phyloP scores from a whole-genome alignment of 331 rosid genomes.

The Stylosanthes scabra region DNA sequence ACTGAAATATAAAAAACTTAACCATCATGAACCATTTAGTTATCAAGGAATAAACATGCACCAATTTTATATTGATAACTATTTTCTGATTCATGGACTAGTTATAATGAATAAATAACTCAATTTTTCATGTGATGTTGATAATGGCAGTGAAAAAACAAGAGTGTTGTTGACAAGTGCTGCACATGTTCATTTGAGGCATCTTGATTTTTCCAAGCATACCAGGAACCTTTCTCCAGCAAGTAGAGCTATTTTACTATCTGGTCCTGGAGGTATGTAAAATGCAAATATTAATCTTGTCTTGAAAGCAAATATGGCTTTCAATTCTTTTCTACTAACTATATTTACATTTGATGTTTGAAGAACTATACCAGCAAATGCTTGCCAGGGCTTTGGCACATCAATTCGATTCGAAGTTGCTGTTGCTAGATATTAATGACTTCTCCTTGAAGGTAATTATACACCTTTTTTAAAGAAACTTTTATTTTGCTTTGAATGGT shows the following conservation, averaged over 20 bases:
- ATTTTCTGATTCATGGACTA: constrained; percentile 14
- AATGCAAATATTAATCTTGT: constrained; percentile 2
- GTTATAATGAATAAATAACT: constrained; percentile 18
- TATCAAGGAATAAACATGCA: neutral
- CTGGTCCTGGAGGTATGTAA: constrained; percentile 86
- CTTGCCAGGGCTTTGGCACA: constrained; percentile 89
- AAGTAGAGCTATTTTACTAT: constrained; percentile 86
- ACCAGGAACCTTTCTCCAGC: constrained; percentile 93
- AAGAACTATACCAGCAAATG: constrained; percentile 89
- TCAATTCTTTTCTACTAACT: constrained; percentile 21
- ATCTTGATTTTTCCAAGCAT: constrained; percentile 72
- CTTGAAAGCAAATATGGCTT: neutral
- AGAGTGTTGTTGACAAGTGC: constrained; percentile 74
- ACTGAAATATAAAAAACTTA: constrained; percentile 3
- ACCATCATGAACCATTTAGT: constrained; percentile 7
- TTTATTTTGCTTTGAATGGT: constrained; percentile 28
- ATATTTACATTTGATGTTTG: constrained; percentile 28
- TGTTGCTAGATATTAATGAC: constrained; percentile 73
- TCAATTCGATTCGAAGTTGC: constrained; percentile 72
- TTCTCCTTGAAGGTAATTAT: constrained; percentile 78
- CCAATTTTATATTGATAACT: constrained; percentile 11
- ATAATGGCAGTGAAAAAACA: constrained; percentile 69
- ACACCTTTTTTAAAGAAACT: neutral
- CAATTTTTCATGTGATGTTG: constrained; percentile 33
- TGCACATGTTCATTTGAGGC: constrained; percentile 80